Base-by-base conservation (phyloP, 768 basidiomycete genomes). In the Rhizopogon vulgaris region DNA sequence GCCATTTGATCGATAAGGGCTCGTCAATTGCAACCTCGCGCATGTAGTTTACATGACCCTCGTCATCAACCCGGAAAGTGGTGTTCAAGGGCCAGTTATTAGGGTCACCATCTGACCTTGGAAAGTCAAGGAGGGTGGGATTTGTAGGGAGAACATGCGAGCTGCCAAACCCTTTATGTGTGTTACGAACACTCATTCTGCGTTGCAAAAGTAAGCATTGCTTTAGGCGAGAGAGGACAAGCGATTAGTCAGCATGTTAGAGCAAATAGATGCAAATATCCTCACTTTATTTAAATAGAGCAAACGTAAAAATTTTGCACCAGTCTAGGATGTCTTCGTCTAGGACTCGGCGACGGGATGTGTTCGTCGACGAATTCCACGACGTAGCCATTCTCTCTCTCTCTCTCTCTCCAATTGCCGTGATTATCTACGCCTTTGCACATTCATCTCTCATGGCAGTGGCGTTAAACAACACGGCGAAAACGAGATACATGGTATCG, bases 391-490 rank as follows among this genome's bases (percentile, higher is more conserved):
- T 52, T 32, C 38, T 41, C 12, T 30, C 34, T 46, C 38, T 41
- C 12, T 30, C 34, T 46, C 4, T 40, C 43, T 38, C 7, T 43
- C 42, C 43, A 50, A 43, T 52, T 50, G 78, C 82, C 81, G 75
- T 63, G 75, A 73, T 71, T 82, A 85, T 85, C 83, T 78, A 81
- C 81, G 76, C 73, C 75, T 4, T 69, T 73, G 75, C 72, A 75
- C 49, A 57, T 41, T 28, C 69, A 56, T 53, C 41, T 59, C 45
- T 43, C 71, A 70, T 72, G 71, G 78, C 75, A 70, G 66, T 65
- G 78, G 69, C 76, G 84, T 83, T 85, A 85, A 85, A 85, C 83
- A 60, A 75, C 78, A 66, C 75, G 81, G 83, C 83, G 53, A 85
- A 58, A 85, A 46, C 9, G 51, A 74, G 36, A 58, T 61, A 58